Conservation (phyloP, 306 rosid species). For the Delonix regia region DNA sequence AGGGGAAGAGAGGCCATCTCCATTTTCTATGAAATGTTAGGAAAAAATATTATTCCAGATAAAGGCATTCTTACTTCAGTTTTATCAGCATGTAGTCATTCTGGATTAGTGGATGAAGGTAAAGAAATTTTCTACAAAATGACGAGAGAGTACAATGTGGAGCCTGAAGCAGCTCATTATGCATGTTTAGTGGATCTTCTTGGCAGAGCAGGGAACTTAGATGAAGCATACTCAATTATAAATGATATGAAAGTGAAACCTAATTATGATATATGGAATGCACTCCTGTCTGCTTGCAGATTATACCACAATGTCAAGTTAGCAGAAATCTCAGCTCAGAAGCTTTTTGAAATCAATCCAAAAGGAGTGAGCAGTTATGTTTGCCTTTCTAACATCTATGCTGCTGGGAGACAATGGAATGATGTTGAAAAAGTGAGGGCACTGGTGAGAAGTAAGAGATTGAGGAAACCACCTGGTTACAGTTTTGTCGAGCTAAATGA, state of each 20-base stretch:
- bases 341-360: slow-evolving; percentile 57
- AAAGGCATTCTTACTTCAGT: slow-evolving; percentile 63
- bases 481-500: slow-evolving; percentile 62
- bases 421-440: slow-evolving; percentile 61
- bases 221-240: slow-evolving; percentile 61
- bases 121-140: slow-evolving; percentile 51
- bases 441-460: slow-evolving; percentile 43
- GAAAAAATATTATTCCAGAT: slow-evolving; percentile 50
- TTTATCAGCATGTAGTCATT: slow-evolving; percentile 72
- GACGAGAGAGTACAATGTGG: slow-evolving; percentile 49
- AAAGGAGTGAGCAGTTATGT: slow-evolving; percentile 56
- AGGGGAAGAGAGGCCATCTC: slow-evolving; percentile 62
- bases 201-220: slow-evolving; percentile 59
- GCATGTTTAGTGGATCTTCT: slow-evolving; percentile 69
- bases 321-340: slow-evolving; percentile 60
- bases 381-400: slow-evolving; percentile 72
- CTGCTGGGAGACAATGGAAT: slow-evolving; percentile 63
- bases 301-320: slow-evolving; percentile 53
- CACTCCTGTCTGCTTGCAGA: slow-evolving; percentile 68
- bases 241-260: slow-evolving; percentile 51
- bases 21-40: slow-evolving; percentile 52
- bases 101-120: slow-evolving; percentile 64
- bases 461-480: slow-evolving; percentile 59
- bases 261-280: slow-evolving; percentile 54
- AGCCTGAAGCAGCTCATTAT: slow-evolving; percentile 52